Evolutionary conservation across 192 early-diverging fungal species (phyloP), one percentile per base, ranked within the genome.

Genomic region (Helicostylum pulchrum): DNA sequence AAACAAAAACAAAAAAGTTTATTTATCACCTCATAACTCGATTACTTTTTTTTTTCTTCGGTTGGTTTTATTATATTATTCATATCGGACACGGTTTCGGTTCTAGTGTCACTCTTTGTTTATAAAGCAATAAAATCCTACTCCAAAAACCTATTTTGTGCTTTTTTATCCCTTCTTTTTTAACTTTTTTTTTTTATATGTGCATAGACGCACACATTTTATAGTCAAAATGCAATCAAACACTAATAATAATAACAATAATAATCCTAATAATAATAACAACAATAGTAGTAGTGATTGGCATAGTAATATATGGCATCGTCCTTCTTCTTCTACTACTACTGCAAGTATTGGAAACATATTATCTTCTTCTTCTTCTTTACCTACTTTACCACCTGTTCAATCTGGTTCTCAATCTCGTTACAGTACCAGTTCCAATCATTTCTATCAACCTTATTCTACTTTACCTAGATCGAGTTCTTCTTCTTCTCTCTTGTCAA

Each of bases 361-460:
- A 8, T 20, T 57, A 0, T 26, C 19, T 15, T 59, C 43, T 10
- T 52, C 51, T 10, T 4, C 26, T 52, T 30, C 51, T 52, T 12
- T 26, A 12, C 21, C 51, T 10, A 52, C 51, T 30, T 26, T 48
- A 19, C 46, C 46, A 48, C 51, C 19, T 52, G 11, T 52, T 7
- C 51, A 52, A 11, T 26, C 20, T 7, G 1, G 14, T 14, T 20
- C 57, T 7, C 57, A 39, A 6, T 15, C 43, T 0, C 57, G 32
- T 19, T 26, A 20, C 12, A 23, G 11, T 23, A 44, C 43, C 20
- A 45, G 9, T 0, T 8, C 19, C n/a, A 59, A 14, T 5, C 36
- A 15, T 26, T 17, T 59, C 19, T 59, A 59, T 45, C 42, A 59
- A 20, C 57, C 42, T 23, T 59, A 59, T 44, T 34, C 54, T 56